phyloP scores from a whole-genome alignment of 1,139 yeast genomes.

The Yamadazyma buinensis region DNA sequence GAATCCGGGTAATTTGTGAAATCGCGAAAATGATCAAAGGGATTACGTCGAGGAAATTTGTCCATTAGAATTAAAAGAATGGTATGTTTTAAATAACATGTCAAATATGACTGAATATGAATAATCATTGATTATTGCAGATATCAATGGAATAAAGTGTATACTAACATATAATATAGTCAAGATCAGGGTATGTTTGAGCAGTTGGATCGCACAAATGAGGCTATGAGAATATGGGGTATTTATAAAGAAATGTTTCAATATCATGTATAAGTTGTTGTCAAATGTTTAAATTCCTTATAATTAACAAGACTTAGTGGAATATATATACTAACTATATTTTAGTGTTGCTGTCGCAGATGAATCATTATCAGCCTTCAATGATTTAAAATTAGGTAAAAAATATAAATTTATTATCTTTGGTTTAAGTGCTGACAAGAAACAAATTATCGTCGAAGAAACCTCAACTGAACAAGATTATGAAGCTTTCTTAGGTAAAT shows the following conservation, averaged over 20 bases:
- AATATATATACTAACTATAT: slow-evolving; percentile 12
- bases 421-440: slow-evolving; percentile 76
- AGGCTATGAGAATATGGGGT: no score
- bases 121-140: no score
- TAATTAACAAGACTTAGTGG: no score
- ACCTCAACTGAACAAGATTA: slow-evolving; percentile 73
- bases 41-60: slow-evolving; percentile 3
- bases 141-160: no score
- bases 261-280: no score
- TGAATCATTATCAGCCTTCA: slow-evolving; percentile 89
- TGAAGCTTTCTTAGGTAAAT: slow-evolving; percentile 77
- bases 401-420: slow-evolving; percentile 80
- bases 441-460: slow-evolving; percentile 85
- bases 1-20: not conserved
- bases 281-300: not conserved
- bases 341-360: slow-evolving; percentile 89
- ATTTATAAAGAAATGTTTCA: no score
- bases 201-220: no score
- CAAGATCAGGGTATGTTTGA: slow-evolving; percentile 73
- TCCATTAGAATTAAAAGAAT: not conserved
- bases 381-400: slow-evolving; percentile 93
- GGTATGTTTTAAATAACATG: slow-evolving; percentile 2
- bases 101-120: no score
- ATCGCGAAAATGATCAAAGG: not conserved
- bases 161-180: slow-evolving; percentile 26